phyloP scores from a whole-genome alignment of 179 eudicot species.

The Spergularia azorica region DNA sequence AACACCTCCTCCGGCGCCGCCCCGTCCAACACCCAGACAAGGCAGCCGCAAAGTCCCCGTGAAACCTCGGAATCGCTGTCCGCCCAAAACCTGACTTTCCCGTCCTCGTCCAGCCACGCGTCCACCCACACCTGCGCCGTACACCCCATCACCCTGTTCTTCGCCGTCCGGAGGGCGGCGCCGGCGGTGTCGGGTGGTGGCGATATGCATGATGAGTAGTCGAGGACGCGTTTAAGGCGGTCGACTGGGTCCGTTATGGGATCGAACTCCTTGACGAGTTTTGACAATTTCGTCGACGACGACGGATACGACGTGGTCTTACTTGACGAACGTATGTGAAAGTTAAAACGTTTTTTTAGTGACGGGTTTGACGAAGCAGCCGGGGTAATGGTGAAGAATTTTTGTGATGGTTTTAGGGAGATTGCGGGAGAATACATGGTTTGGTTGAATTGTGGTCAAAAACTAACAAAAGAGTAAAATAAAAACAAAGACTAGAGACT shows the following conservation, averaged over 20 bases:
- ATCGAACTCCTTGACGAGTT: slow-evolving; percentile 45
- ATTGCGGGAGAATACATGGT: background rate
- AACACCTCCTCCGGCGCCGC: slow-evolving; percentile 67
- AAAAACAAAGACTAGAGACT: no score
- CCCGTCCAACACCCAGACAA: slow-evolving; percentile 71
- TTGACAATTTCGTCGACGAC: background rate
- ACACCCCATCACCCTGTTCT: slow-evolving; percentile 84
- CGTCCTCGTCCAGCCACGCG: slow-evolving; percentile 44
- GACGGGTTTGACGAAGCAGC: background rate
- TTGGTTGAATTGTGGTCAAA: slow-evolving; percentile 2
- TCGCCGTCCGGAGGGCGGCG: slow-evolving; percentile 31
- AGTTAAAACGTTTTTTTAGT: slow-evolving; percentile 1
- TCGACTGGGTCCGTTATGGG: slow-evolving; percentile 46
- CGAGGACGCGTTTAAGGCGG: slow-evolving; percentile 48
- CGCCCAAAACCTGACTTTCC: slow-evolving; percentile 55
- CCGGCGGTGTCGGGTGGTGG: slow-evolving; percentile 22
- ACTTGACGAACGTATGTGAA: background rate
- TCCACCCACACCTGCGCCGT: slow-evolving; percentile 83
- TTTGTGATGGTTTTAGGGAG: background rate
- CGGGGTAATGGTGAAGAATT: slow-evolving; percentile 4
- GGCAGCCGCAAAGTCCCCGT: slow-evolving; percentile 68
- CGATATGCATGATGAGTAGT: slow-evolving; percentile 33
- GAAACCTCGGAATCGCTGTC: slow-evolving; percentile 88
- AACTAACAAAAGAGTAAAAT: background rate
- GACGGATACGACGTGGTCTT: slow-evolving; percentile 16